Evolutionary conservation across 352 stramenopile species (phyloP), one percentile per base, ranked within the genome.

Genomic region (Pythium dissimile): DNA sequence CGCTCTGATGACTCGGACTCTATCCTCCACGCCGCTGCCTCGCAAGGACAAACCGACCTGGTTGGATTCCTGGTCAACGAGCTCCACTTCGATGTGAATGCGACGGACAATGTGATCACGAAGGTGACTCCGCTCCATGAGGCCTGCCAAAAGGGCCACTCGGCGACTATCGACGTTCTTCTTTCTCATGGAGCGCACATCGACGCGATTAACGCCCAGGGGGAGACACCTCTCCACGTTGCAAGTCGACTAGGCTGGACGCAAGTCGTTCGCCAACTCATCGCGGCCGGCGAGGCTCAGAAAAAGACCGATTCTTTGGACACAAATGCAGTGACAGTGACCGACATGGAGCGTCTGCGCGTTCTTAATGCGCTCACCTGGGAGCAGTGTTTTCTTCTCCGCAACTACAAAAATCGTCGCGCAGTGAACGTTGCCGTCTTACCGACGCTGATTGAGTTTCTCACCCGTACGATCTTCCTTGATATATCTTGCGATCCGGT

Each of bases 151-250:
- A 68, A 60, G 7, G 79, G 79, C 8, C 67, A 88, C 30, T 46
- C 53, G 1, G 18, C 55, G 10, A 62, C 84, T 8, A 66, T 74
- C 2, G 55, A 68, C 5, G 35, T 71, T 15, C 44, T 92, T 5
- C 43, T 92, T 24, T 44, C 38, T 20, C 61, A 66, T 6, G 77
- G 79, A 18, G 77, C 79, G 18, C 54, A 37, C 7, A 44, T 86
- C 7, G 62, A 69, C 42, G 59, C 49, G 5, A 48, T 73, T 6
- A 76, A 92, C 46, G n/a, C 62, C 0, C 63, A 66, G 20, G 76
- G 75, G 1, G 80, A 91, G 48, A 76, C 76, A 10, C 32, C 76
- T 7, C 51, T 91, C 39, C 80, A 91, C 49, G 39, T 76, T 5
- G 76, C 78, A 8, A 81, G 76, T 53, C 74, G 80, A 6, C 23